Evolutionary conservation across 768 basidiomycete species (phyloP).

Genomic region (Panus rudis): DNA sequence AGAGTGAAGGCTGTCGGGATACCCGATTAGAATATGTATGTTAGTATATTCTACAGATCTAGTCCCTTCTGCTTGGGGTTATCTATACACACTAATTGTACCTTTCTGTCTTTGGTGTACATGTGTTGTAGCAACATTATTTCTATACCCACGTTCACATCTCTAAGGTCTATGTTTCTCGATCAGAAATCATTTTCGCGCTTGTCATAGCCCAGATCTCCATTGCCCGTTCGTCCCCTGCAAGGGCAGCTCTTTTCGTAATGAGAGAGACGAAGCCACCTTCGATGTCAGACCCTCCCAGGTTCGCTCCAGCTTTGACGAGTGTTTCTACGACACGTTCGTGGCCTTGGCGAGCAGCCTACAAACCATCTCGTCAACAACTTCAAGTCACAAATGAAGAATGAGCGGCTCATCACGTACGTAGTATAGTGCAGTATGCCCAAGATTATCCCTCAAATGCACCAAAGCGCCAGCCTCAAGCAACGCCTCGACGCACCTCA

Average conservation of each 20-base stretch:
- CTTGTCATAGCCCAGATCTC: conserved; percentile 56
- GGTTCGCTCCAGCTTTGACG: conserved; percentile 65
- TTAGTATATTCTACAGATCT: not conserved
- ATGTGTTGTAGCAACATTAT: no score
- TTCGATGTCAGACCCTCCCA: conserved; percentile 59
- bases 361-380: not conserved
- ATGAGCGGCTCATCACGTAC: conserved; percentile 32
- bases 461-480: conserved; percentile 74
- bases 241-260: conserved; percentile 27
- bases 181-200: conserved; percentile 4
- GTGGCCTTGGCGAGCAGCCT: conserved; percentile 76
- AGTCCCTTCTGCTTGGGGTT: not conserved
- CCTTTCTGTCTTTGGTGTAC: no score
- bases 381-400: not conserved
- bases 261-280: conserved; percentile 51
- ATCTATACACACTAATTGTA: not conserved
- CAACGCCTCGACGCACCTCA: conserved; percentile 35
- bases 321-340: conserved; percentile 54
- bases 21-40: no score
- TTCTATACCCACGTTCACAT: no score
- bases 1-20: no score
- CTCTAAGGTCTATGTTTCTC: no score
- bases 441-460: conserved; percentile 71
- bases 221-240: conserved; percentile 37
- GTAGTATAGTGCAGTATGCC: conserved; percentile 81